A percentile compares a stretch with the other conserved stretches of the same genome.
phyloP scores from a whole-genome alignment of 345 rosid species.

The Xanthoceras sorbifolium region DNA sequence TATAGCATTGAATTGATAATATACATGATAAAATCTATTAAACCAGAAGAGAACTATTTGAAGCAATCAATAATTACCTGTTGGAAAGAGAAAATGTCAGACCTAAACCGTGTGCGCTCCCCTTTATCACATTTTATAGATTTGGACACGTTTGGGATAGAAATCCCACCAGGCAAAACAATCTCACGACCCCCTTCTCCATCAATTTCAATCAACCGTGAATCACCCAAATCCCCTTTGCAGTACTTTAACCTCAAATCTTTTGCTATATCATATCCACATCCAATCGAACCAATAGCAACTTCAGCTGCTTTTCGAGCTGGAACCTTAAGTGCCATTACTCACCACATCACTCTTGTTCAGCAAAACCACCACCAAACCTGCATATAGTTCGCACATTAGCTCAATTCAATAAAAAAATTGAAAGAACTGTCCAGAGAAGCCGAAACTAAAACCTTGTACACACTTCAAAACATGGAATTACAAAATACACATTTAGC shows the following conservation, averaged over 20 bases:
- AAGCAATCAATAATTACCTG: slow-evolving; percentile 51
- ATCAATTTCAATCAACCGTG: slow-evolving; percentile 68
- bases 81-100: slow-evolving; percentile 85
- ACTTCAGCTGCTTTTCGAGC: slow-evolving; percentile 83
- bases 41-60: background rate
- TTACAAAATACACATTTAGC: background rate
- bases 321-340: slow-evolving; percentile 72
- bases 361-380: slow-evolving; percentile 16
- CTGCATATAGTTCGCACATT: slow-evolving; percentile 15
- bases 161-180: slow-evolving; percentile 82
- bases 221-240: slow-evolving; percentile 59
- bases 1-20: background rate
- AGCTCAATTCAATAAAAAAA: slow-evolving; percentile 18
- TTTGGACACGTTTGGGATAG: slow-evolving; percentile 71
- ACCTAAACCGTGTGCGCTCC: slow-evolving; percentile 78
- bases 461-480: background rate
- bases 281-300: slow-evolving; percentile 84
- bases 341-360: slow-evolving; percentile 40
- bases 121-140: slow-evolving; percentile 95
- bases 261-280: slow-evolving; percentile 77
- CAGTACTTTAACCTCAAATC: slow-evolving; percentile 81
- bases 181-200: slow-evolving; percentile 59
- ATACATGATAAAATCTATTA: background rate
- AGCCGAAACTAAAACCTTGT: background rate
- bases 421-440: background rate